Evolutionary conservation across 2,329 filamentous ascomycete species (phyloP).

Genomic region (Thelonectria discophora): DNA sequence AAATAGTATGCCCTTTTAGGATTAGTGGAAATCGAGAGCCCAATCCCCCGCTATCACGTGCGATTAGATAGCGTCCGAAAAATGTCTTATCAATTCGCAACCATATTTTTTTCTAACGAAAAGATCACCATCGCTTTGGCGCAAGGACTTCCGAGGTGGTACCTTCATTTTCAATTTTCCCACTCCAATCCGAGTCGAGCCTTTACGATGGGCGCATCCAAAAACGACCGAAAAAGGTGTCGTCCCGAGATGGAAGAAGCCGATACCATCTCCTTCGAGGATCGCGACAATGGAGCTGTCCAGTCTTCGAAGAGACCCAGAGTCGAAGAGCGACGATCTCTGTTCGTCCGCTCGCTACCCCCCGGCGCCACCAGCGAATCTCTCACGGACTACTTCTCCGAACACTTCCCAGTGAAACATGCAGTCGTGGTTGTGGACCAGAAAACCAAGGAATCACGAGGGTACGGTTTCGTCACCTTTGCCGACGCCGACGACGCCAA

Average conservation of each 20-base stretch:
- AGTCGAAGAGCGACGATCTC: conserved; percentile 71
- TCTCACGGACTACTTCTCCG: conserved; percentile 89
- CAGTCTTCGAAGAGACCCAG: conserved; percentile 62
- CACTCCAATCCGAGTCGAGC: not conserved
- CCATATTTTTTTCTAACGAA: conserved; percentile 37
- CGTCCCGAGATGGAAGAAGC: conserved; percentile 47
- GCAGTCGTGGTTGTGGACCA: conserved; percentile 91
- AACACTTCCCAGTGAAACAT: conserved; percentile 94
- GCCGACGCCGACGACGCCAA: conserved; percentile 91
- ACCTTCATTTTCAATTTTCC: conserved; percentile 14
- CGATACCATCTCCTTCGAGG: conserved; percentile 43
- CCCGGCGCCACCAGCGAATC: conserved; percentile 80
- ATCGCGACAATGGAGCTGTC: conserved; percentile 44
- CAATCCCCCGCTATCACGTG: conserved; percentile 45
- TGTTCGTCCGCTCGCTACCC: conserved; percentile 92
- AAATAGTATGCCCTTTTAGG: conserved; percentile 47
- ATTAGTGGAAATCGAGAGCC: conserved; percentile 35
- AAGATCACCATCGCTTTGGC: conserved; percentile 6
- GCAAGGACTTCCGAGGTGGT: conserved; percentile 28
- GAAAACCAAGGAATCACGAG: conserved; percentile 85
- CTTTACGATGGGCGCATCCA: conserved; percentile 42
- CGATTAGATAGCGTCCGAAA: conserved; percentile 42
- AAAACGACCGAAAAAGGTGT: conserved; percentile 49
- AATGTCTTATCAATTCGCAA: conserved; percentile 28
- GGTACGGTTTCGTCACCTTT: conserved; percentile 97